Percentiles rank a stretch among this genome's conserved stretches.
Evolutionary conservation across 768 basidiomycete species (phyloP).

Genomic region (Amanita jacksonii): DNA sequence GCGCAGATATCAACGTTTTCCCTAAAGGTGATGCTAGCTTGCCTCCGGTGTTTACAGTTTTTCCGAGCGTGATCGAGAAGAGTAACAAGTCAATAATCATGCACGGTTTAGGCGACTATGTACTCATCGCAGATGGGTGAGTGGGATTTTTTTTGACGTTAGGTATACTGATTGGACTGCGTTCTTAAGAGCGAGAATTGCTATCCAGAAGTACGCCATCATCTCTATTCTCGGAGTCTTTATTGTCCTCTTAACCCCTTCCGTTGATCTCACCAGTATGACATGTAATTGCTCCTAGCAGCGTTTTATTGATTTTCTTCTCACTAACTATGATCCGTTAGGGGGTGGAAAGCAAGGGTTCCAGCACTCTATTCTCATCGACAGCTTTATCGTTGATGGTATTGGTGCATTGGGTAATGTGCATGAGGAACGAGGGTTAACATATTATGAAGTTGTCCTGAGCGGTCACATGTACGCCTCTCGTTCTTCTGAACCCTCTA

Average conservation of each 20-base stretch:
- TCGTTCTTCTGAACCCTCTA: background rate
- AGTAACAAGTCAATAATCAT: constrained; percentile 56
- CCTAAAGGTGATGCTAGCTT: constrained; percentile 49
- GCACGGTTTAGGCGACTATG: constrained; percentile 66
- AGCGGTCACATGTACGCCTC: constrained; percentile 60
- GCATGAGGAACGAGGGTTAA: constrained; percentile 59
- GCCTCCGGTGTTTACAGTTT: constrained; percentile 53
- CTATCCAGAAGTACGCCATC: constrained; percentile 50
- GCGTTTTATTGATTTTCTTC: background rate
- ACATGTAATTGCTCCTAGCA: constrained; percentile 23
- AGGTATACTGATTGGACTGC: background rate
- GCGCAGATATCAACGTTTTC: constrained; percentile 53
- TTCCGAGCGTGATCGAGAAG: constrained; percentile 72
- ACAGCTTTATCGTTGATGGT: constrained; percentile 64
- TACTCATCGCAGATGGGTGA: constrained; percentile 67
- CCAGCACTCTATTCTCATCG: constrained; percentile 54
- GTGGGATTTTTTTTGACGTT: constrained; percentile 11
- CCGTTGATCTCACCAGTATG: constrained; percentile 23
- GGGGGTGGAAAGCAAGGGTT: constrained; percentile 65
- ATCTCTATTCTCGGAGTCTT: background rate
- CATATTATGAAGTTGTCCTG: constrained; percentile 56
- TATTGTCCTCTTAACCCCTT: background rate
- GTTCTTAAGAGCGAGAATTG: constrained; percentile 41
- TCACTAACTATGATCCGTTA: constrained; percentile 12
- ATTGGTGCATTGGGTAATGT: constrained; percentile 57